Evolutionary conservation across 228 moss, liverwort and hornwort species (phyloP).

Genomic region (Sphagnum magellanicum): DNA sequence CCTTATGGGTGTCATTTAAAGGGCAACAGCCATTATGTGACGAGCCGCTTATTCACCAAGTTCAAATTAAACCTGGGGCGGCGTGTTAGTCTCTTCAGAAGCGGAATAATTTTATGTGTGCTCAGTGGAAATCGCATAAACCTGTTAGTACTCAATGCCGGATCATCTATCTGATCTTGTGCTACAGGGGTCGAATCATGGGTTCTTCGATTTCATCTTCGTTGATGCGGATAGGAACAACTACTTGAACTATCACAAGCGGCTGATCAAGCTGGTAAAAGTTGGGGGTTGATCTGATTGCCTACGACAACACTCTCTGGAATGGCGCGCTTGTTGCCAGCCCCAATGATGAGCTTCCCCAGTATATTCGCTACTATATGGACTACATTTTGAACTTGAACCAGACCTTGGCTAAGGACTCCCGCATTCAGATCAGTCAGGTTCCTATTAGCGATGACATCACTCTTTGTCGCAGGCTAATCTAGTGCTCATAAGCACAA

Average conservation of each 20-base stretch:
- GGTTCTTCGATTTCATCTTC: slow-evolving; percentile 66
- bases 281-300: slow-evolving; percentile 66
- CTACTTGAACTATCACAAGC: slow-evolving; percentile 66
- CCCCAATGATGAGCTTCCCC: slow-evolving; percentile 39
- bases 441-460: slow-evolving; percentile 75
- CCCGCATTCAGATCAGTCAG: slow-evolving; percentile 53
- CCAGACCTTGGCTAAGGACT: slow-evolving; percentile 40
- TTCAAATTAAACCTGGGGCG: too few species aligned
- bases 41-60: too few species aligned
- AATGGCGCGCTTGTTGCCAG: slow-evolving; percentile 54
- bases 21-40: too few species aligned
- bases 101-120: too few species aligned
- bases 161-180: too few species aligned
- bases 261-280: slow-evolving; percentile 42
- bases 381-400: slow-evolving; percentile 56
- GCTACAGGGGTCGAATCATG: slow-evolving; percentile 39
- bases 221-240: slow-evolving; percentile 86
- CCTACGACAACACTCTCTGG: slow-evolving; percentile 84
- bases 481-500: slow-evolving; percentile 1
- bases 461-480: slow-evolving; percentile 54
- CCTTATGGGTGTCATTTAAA: too few species aligned
- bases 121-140: too few species aligned
- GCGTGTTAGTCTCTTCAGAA: too few species aligned
- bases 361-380: slow-evolving; percentile 35
- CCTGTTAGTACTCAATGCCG: too few species aligned